Evolutionary conservation across 768 basidiomycete species (phyloP).

Genomic region (Amanita pseudoporphyria): DNA sequence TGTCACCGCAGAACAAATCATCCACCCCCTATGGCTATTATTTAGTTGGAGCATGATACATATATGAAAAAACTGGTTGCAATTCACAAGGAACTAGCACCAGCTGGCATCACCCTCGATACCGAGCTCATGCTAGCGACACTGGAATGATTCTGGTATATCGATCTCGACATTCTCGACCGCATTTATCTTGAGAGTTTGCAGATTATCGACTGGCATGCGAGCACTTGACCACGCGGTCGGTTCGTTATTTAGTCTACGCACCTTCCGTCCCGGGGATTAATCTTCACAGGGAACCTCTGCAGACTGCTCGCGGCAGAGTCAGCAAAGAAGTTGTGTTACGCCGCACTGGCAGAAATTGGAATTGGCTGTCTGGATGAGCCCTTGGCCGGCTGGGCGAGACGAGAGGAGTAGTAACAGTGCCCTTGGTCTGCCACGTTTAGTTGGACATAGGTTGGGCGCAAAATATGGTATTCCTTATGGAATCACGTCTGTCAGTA

Average conservation of each 20-base stretch:
- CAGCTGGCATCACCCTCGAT: slow-evolving; percentile 69
- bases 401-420: slow-evolving; percentile 45
- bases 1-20: too few relatives aligned
- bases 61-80: slow-evolving; percentile 56
- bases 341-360: slow-evolving; percentile 60
- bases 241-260: slow-evolving; percentile 30
- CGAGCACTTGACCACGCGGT: slow-evolving; percentile 75
- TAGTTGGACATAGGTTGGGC: slow-evolving; percentile 65
- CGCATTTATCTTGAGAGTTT: neutral
- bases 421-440: slow-evolving; percentile 50
- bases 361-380: slow-evolving; percentile 75
- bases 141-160: slow-evolving; percentile 65
- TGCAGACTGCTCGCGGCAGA: slow-evolving; percentile 46
- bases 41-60: slow-evolving; percentile 64
- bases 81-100: slow-evolving; percentile 47
- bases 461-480: slow-evolving; percentile 73
- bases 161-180: neutral
- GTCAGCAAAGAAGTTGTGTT: slow-evolving; percentile 55
- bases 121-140: slow-evolving; percentile 65
- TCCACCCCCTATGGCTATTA: slow-evolving; percentile 10
- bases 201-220: slow-evolving; percentile 73
- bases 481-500: slow-evolving; percentile 70
- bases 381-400: slow-evolving; percentile 63
- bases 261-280: neutral
- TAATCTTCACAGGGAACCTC: slow-evolving; percentile 39